Percentiles rank a stretch among this genome's conserved stretches.
These are phyloP conservation scores for Chamaecyparis obtusa DNA, from an alignment of 75 land plant genomes.

Conservation along the genomic window DNA sequence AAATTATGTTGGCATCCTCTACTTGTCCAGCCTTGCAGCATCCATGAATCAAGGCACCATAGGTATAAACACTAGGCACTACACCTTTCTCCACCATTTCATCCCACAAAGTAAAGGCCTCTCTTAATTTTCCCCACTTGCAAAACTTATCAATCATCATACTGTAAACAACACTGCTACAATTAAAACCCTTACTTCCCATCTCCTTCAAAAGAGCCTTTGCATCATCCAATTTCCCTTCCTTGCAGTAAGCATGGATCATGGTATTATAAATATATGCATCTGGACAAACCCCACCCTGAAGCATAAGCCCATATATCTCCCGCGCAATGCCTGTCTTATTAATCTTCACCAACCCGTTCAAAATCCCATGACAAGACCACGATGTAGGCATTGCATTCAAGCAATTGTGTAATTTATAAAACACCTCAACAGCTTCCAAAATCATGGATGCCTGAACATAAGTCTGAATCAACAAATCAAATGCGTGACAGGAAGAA, in stretches of 20 bases:
- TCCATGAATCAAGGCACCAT: constrained; percentile 71
- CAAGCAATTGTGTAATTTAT: constrained; percentile 9
- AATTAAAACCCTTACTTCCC: constrained; percentile 48
- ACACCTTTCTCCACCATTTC: constrained; percentile 57
- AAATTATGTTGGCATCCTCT: constrained; percentile 42
- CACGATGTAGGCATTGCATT: constrained; percentile 26
- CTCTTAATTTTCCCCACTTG: constrained; percentile 48
- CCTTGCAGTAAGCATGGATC: constrained; percentile 58
- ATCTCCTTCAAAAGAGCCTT: constrained; percentile 57
- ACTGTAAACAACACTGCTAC: constrained; percentile 76
- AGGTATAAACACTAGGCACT: constrained; percentile 49
- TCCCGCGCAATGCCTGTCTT: constrained; percentile 26
- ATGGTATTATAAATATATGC: constrained; percentile 70
- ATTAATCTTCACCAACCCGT: constrained; percentile 35
- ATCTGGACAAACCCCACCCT: constrained; percentile 40
- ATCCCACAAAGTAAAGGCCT: constrained; percentile 40
- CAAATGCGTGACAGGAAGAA: constrained; percentile 20
- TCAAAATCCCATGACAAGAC: constrained; percentile 37
- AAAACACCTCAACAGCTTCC: constrained; percentile 32
- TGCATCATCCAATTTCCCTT: constrained; percentile 61
- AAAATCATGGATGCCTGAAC: constrained; percentile 29
- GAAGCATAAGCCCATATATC: constrained; percentile 47
- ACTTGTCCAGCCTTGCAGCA: constrained; percentile 63
- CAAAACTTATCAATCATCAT: constrained; percentile 77
- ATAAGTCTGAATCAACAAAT: constrained; percentile 49